Evolutionary conservation across 2,329 filamentous ascomycete species (phyloP).

Genomic region (Phoma herbarum): DNA sequence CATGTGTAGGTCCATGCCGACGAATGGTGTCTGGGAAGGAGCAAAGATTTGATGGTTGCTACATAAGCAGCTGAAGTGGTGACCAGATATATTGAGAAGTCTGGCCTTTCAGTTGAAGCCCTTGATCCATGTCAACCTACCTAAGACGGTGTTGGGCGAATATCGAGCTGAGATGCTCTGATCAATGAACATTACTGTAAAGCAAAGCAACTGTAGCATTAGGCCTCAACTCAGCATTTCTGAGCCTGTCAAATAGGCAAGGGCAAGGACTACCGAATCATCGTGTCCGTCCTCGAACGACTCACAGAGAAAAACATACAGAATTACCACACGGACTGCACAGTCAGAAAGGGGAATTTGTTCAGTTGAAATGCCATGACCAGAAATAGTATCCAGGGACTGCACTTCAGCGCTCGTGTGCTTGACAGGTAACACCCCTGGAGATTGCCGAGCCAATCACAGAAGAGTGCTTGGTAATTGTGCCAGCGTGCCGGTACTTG

Average conservation of each 20-base stretch:
- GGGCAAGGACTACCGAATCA: no score
- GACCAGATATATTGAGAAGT: background rate
- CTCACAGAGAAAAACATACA: no score
- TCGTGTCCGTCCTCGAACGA: no score
- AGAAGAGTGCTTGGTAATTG: conserved; percentile 29
- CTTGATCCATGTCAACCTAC: no score
- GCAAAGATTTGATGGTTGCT: background rate
- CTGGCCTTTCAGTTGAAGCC: background rate
- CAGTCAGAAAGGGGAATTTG: background rate
- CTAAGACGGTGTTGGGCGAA: background rate
- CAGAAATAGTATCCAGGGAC: conserved; percentile 2
- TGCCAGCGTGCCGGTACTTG: conserved; percentile 25
- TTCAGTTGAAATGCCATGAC: background rate
- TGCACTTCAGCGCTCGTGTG: conserved; percentile 1
- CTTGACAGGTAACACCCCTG: conserved; percentile 14
- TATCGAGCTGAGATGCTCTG: background rate
- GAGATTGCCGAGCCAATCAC: conserved; percentile 25
- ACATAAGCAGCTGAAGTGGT: background rate
- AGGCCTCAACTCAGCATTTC: background rate
- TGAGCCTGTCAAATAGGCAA: background rate
- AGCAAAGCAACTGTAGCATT: background rate
- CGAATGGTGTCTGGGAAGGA: background rate
- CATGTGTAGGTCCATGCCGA: background rate
- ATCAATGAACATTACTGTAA: background rate
- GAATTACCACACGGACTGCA: background rate